Evolutionary conservation across 2,329 filamentous ascomycete genomes (phyloP).

Genomic region (Emmonsia crescens): DNA sequence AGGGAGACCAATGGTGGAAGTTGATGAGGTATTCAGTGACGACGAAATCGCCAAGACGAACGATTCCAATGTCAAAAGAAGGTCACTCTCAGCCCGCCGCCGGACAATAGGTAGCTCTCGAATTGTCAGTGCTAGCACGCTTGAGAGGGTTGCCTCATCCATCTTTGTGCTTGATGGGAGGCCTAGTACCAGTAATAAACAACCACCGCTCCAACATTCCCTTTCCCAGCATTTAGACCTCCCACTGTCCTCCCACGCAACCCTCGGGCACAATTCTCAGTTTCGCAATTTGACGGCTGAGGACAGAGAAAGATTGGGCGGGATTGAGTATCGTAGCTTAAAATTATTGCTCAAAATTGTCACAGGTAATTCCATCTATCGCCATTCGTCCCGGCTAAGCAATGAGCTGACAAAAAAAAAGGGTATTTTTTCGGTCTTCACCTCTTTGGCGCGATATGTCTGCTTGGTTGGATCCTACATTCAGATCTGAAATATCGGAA

Average conservation of each 20-base stretch:
- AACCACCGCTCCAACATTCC: slow-evolving; percentile 5
- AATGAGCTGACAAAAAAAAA: slow-evolving; percentile 10
- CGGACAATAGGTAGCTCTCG: slow-evolving; percentile 4
- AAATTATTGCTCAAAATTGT: slow-evolving; percentile 40
- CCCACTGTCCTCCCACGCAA: slow-evolving; percentile 35
- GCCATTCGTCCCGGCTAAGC: neutral
- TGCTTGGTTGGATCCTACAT: slow-evolving; percentile 40
- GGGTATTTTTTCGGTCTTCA: slow-evolving; percentile 39
- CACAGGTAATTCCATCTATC: slow-evolving; percentile 22
- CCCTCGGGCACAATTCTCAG: slow-evolving; percentile 38
- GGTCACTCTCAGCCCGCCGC: neutral
- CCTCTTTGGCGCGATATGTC: slow-evolving; percentile 38
- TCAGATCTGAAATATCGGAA: slow-evolving; percentile 32
- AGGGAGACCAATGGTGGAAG: slow-evolving; percentile 1
- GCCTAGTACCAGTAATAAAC: slow-evolving; percentile 8
- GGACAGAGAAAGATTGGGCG: slow-evolving; percentile 39
- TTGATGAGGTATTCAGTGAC: neutral
- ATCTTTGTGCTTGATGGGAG: slow-evolving; percentile 30
- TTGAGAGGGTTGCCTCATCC: slow-evolving; percentile 30
- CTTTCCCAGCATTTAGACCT: slow-evolving; percentile 20
- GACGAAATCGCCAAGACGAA: slow-evolving; percentile 1
- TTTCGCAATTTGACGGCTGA: slow-evolving; percentile 35
- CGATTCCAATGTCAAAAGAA: neutral
- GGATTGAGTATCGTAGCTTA: slow-evolving; percentile 43
- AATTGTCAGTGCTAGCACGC: slow-evolving; percentile 24